Evolutionary conservation across 805 yeast genomes (phyloP), one percentile per base, ranked within the genome.

Genomic region (Hanseniaspora lachancei): DNA sequence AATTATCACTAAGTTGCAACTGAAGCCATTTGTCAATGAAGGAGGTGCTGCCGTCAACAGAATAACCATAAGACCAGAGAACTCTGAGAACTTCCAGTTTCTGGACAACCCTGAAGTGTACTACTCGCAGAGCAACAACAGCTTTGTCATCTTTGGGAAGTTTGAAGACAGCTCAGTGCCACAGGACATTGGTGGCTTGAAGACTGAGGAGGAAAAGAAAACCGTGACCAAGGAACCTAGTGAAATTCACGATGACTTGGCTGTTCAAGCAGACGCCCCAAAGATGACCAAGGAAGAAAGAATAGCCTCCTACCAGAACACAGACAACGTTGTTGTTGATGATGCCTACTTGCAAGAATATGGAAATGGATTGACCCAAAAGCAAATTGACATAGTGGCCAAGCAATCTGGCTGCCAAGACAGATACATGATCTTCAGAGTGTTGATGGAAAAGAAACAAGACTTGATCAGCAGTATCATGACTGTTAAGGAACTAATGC

Each of bases 1-100:
- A n/a, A 53, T 53, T 21, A 53, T 53, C 15, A 21, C 46, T 18
- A 53, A 46, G 12, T 20, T 53, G 21, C 47, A 23, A 38, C 39
- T 53, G 34, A 53, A 53, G n/a, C 56, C 56, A 35, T 53, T 38
- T 35, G 48, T 48, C 21, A 53, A 53, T 32, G 41, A 44, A 21
- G 47, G 47, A n/a, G 43, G 48, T 1, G 34, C 56, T 16, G 15
- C 42, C 8, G 56, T 53, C 13, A 53, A 53, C 47, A 53, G 56
- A 53, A 53, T 53, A 20, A 53, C 56, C n/a, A 53, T 53, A 20
- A 53, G 47, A 38, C 48, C 48, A 29, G 50, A 53, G n/a, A 53
- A 36, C 46, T 46, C 50, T 32, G 56, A 53, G 18, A 53, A 41
- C 27, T 53, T 53, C 34, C 50, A 53, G 18, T 53, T 35, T 21